A percentile compares a stretch with the other conserved stretches of the same genome.
Evolutionary conservation across 768 basidiomycete species (phyloP).

Genomic region (Xerocomus spinulosus): DNA sequence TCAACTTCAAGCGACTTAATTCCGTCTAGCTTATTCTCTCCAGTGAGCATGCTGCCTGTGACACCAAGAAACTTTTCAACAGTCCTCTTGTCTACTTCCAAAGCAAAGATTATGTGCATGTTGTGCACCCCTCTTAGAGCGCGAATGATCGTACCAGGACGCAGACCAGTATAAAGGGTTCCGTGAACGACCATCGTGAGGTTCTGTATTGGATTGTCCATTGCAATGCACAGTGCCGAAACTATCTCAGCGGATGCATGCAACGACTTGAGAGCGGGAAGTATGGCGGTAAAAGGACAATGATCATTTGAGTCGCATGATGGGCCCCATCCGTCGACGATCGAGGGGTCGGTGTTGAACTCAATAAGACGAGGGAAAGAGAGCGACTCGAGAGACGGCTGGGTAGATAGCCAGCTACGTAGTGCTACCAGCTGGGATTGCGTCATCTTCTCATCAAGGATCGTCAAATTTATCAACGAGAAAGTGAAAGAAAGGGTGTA

Average conservation of each 20-base stretch:
- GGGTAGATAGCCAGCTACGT: conserved; percentile 22
- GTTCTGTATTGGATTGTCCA: conserved; percentile 14
- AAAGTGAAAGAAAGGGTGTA: conserved; percentile 17
- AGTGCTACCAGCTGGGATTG: conserved; percentile 19
- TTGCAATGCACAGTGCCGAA: conserved; percentile 17
- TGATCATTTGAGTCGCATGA: background rate
- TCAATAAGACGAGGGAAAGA: conserved; percentile 26
- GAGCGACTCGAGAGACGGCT: conserved; percentile 24
- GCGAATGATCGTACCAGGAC: conserved; percentile 25
- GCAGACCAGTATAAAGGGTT: conserved; percentile 29
- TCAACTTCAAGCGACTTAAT: conserved; percentile 27
- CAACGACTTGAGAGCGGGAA: conserved; percentile 25
- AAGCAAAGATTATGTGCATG: conserved; percentile 26
- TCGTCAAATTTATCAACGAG: conserved; percentile 22
- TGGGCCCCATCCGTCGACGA: conserved; percentile 10
- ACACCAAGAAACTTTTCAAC: conserved; percentile 30
- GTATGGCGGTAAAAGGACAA: conserved; percentile 3
- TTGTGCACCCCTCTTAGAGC: conserved; percentile 25
- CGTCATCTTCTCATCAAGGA: conserved; percentile 25
- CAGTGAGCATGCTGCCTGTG: conserved; percentile 21
- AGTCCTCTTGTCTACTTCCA: conserved; percentile 32
- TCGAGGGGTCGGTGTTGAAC: background rate
- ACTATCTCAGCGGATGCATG: conserved; percentile 25
- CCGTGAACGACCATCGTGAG: conserved; percentile 24
- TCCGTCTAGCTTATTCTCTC: conserved; percentile 4